These are phyloP conservation scores for Penicillium aurantiogriseum DNA, from an alignment of 2,329 filamentous ascomycete genomes.

Conservation along the genomic window DNA sequence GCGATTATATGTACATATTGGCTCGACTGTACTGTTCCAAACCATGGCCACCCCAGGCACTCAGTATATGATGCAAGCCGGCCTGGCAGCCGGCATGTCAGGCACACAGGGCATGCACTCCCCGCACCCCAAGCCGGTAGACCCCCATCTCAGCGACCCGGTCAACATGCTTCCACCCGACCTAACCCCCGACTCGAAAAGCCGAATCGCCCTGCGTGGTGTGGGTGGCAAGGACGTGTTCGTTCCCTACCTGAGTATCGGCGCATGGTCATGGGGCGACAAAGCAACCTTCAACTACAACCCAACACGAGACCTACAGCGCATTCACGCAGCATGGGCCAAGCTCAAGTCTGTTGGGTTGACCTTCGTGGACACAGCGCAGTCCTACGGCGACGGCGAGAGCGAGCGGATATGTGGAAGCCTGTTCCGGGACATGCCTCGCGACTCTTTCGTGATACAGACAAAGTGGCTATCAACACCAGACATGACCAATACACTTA, in stretches of 20 bases:
- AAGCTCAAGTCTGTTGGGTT: slow-evolving; percentile 37
- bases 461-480: slow-evolving; percentile 40
- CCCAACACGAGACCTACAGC: slow-evolving; percentile 32
- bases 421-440: slow-evolving; percentile 38
- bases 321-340: slow-evolving; percentile 41
- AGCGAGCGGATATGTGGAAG: slow-evolving; percentile 45
- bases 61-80: slow-evolving; percentile 26
- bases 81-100: slow-evolving; percentile 25
- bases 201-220: slow-evolving; percentile 24
- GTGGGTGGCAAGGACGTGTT: slow-evolving; percentile 24
- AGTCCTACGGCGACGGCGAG: slow-evolving; percentile 45
- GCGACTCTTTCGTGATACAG: slow-evolving; percentile 42
- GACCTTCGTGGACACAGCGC: slow-evolving; percentile 48
- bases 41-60: slow-evolving; percentile 19
- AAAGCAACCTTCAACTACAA: slow-evolving; percentile 35
- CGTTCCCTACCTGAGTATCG: slow-evolving; percentile 29
- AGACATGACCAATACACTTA: slow-evolving; percentile 33
- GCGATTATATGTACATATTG: neutral
- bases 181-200: slow-evolving; percentile 19
- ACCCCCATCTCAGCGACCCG: slow-evolving; percentile 21
- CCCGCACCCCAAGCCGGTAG: slow-evolving; percentile 20
- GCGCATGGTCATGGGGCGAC: slow-evolving; percentile 33
- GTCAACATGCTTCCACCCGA: slow-evolving; percentile 23
- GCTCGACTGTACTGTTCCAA: neutral
- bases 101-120: slow-evolving; percentile 23